Percentiles rank a stretch among this genome's conserved stretches.
These are phyloP conservation scores for Magnusiomyces magnusii DNA, from an alignment of 1,139 yeast species.

Conservation along the genomic window DNA sequence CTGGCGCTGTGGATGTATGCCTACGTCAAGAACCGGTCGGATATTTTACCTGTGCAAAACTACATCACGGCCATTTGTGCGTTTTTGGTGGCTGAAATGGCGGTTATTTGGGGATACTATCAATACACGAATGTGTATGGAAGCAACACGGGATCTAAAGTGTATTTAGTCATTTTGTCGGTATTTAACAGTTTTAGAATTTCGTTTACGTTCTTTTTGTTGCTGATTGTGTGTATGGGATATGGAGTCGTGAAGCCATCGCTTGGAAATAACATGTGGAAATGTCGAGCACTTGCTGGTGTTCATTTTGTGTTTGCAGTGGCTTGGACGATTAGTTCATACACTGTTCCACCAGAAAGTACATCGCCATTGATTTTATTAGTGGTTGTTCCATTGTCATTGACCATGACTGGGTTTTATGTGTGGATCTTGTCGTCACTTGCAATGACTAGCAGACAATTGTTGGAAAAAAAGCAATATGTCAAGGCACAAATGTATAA, in stretches of 20 bases:
- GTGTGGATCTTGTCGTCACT: conserved; percentile 66
- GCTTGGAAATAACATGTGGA: conserved; percentile 69
- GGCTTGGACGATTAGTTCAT: conserved; percentile 61
- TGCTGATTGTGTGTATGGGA: conserved; percentile 81
- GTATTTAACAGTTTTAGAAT: conserved; percentile 72
- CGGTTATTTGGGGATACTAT: conserved; percentile 87
- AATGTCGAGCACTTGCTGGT: conserved; percentile 69
- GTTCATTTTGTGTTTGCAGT: conserved; percentile 63
- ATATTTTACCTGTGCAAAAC: conserved; percentile 82
- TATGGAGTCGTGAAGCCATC: conserved; percentile 89
- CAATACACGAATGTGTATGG: conserved; percentile 69
- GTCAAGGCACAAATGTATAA: conserved; percentile 86
- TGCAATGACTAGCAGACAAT: conserved; percentile 61
- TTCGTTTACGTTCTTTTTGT: conserved; percentile 80
- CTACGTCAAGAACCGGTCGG: conserved; percentile 78
- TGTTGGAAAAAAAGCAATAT: conserved; percentile 81
- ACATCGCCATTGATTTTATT: conserved; percentile 40
- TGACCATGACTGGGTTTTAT: conserved; percentile 67
- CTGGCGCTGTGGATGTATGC: conserved; percentile 79
- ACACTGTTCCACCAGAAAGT: conserved; percentile 46
- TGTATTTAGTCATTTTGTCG: conserved; percentile 71
- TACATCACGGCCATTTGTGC: conserved; percentile 81
- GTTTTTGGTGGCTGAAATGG: conserved; percentile 76
- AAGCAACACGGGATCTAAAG: conserved; percentile 52
- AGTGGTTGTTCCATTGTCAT: conserved; percentile 56